Evolutionary conservation across 75 land plant genomes (phyloP).

Genomic region (Picea sitchensis): DNA sequence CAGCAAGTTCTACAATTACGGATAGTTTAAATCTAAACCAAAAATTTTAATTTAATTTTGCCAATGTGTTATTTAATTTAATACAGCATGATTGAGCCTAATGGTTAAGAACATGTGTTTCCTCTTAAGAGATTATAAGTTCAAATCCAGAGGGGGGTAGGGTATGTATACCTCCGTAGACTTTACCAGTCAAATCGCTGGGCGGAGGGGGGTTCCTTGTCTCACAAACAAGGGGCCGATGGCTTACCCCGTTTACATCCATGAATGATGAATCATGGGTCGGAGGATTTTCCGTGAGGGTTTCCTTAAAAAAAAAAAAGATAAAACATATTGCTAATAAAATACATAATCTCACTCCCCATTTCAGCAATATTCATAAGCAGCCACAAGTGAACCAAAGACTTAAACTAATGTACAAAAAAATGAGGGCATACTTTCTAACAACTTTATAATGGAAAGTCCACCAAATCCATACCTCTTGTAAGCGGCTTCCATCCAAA

Average conservation of each 20-base stretch:
- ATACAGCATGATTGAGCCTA: too few species aligned
- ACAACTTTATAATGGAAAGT: neutral
- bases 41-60: neutral
- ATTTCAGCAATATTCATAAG: neutral
- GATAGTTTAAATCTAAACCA: neutral
- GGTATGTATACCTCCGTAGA: too few species aligned
- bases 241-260: too few species aligned
- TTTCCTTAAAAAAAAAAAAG: neutral
- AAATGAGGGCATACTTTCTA: neutral
- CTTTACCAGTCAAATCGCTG: too few species aligned
- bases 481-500: slow-evolving; percentile 80
- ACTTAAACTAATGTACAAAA: neutral
- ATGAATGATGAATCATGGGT: too few species aligned
- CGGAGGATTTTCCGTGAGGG: too few species aligned
- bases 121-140: too few species aligned
- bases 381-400: neutral
- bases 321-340: neutral
- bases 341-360: neutral
- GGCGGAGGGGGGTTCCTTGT: too few species aligned
- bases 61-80: neutral
- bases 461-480: slow-evolving; percentile 53
- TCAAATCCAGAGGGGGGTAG: too few species aligned
- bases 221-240: too few species aligned
- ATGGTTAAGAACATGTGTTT: too few species aligned
- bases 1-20: neutral